These are phyloP conservation scores for Nigrospora sphaerica DNA, from an alignment of 2,329 filamentous ascomycete species.

Conservation along the genomic window DNA sequence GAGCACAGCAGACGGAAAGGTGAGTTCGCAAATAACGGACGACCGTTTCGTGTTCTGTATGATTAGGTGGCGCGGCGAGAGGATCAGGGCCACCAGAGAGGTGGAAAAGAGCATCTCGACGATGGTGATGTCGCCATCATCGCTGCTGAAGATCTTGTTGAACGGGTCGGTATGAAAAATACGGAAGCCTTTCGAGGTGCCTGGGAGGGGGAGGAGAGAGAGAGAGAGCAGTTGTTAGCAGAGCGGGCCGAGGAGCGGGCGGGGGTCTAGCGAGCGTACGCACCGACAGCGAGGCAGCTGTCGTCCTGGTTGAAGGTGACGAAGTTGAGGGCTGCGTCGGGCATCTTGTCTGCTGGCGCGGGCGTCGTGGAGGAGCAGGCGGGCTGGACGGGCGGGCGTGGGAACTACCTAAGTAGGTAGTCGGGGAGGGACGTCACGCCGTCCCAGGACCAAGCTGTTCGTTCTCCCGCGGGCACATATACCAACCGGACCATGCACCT, in stretches of 20 bases:
- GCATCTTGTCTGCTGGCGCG: neutral
- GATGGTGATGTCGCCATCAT: conserved; percentile 90
- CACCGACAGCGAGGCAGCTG: conserved; percentile 91
- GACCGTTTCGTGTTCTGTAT: conserved; percentile 90
- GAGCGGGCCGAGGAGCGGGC: too few relatives aligned
- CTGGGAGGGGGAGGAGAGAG: conserved; percentile 32
- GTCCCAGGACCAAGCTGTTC: too few relatives aligned
- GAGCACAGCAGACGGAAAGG: conserved; percentile 92
- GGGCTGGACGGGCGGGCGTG: too few relatives aligned
- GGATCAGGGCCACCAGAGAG: conserved; percentile 85
- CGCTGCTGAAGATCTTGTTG: conserved; percentile 87
- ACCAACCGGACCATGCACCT: too few relatives aligned
- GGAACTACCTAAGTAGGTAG: too few relatives aligned
- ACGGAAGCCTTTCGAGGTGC: conserved; percentile 87
- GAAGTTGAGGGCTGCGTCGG: conserved; percentile 68
- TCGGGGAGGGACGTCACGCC: too few relatives aligned
- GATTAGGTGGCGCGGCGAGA: conserved; percentile 84
- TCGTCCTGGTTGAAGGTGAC: conserved; percentile 99
- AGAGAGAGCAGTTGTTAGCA: neutral
- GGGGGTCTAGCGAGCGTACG: conserved; percentile 21
- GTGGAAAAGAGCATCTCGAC: conserved; percentile 99
- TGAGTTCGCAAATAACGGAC: conserved; percentile 94
- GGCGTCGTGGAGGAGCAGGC: too few relatives aligned
- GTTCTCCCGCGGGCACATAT: too few relatives aligned
- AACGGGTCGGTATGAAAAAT: conserved; percentile 98